Conservation (phyloP, 441 rosid genomes). For the Isatis lusitanica region DNA sequence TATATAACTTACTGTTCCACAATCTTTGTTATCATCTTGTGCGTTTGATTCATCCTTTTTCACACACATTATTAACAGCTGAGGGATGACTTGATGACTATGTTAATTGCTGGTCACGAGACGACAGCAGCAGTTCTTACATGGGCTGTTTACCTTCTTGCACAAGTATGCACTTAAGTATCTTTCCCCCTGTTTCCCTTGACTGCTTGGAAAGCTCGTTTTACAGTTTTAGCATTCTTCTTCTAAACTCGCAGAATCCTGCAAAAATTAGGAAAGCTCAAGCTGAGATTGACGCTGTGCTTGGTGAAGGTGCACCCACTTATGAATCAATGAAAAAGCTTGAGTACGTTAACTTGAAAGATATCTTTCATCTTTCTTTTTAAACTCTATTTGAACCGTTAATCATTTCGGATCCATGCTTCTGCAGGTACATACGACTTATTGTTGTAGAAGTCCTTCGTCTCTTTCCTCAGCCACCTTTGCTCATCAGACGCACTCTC, state of each 20-base stretch:
- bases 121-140: slow-evolving; percentile 98
- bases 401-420: slow-evolving; percentile 10
- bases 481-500: slow-evolving; percentile 82
- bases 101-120: slow-evolving; percentile 97
- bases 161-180: slow-evolving; percentile 55
- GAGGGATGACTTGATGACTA: slow-evolving; percentile 92
- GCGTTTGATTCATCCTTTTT: background rate
- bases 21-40: background rate
- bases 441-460: slow-evolving; percentile 89
- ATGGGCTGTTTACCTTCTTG: slow-evolving; percentile 91
- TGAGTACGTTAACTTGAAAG: slow-evolving; percentile 48
- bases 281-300: slow-evolving; percentile 75
- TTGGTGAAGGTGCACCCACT: slow-evolving; percentile 65
- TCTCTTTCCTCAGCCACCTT: slow-evolving; percentile 91
- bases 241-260: slow-evolving; percentile 56
- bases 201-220: background rate
- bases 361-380: background rate
- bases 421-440: slow-evolving; percentile 70
- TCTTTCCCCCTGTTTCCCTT: background rate
- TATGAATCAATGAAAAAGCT: slow-evolving; percentile 71
- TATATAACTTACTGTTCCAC: background rate
- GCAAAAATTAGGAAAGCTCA: slow-evolving; percentile 84
- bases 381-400: background rate
- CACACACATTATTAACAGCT: slow-evolving; percentile 49
- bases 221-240: slow-evolving; percentile 18